Evolutionary conservation across 495 filamentous ascomycete genomes (phyloP).

Genomic region (Daldinia bambusicola): DNA sequence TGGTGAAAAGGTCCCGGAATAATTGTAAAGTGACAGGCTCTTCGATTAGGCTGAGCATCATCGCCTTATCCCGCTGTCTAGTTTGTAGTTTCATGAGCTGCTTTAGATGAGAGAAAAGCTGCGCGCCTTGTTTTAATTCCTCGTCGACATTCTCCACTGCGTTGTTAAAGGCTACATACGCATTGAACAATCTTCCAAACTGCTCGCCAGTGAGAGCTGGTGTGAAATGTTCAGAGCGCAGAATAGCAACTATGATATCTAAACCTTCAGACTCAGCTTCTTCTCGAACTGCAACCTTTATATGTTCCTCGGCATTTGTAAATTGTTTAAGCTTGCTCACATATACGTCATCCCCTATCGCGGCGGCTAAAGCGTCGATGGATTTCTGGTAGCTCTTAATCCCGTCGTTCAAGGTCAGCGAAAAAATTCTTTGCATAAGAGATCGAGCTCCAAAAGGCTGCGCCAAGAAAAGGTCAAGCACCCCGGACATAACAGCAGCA

Average conservation of each 20-base stretch:
- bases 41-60: constrained; percentile 96
- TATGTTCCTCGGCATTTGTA: constrained; percentile 73
- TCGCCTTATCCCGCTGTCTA: constrained; percentile 90
- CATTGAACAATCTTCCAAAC: constrained; percentile 85
- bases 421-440: constrained; percentile 91
- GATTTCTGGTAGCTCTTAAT: constrained; percentile 84
- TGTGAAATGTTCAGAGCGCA: constrained; percentile 76
- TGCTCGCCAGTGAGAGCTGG: constrained; percentile 77
- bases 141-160: constrained; percentile 91
- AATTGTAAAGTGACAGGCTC: constrained; percentile 93
- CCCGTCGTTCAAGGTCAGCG: constrained; percentile 89
- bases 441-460: constrained; percentile 92
- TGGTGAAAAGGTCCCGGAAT: constrained; percentile 95
- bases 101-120: constrained; percentile 93
- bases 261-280: constrained; percentile 76
- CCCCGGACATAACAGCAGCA: constrained; percentile 90
- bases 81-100: constrained; percentile 93
- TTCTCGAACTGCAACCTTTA: constrained; percentile 76
- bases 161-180: constrained; percentile 96
- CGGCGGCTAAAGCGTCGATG: constrained; percentile 77
- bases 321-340: constrained; percentile 84
- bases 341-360: constrained; percentile 82
- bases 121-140: constrained; percentile 85
- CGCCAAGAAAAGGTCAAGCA: constrained; percentile 93
- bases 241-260: constrained; percentile 85